A percentile compares a stretch with the other conserved stretches of the same genome.
Evolutionary conservation across 257 asterid species (phyloP).

Genomic region (Fraxinus anomala): DNA sequence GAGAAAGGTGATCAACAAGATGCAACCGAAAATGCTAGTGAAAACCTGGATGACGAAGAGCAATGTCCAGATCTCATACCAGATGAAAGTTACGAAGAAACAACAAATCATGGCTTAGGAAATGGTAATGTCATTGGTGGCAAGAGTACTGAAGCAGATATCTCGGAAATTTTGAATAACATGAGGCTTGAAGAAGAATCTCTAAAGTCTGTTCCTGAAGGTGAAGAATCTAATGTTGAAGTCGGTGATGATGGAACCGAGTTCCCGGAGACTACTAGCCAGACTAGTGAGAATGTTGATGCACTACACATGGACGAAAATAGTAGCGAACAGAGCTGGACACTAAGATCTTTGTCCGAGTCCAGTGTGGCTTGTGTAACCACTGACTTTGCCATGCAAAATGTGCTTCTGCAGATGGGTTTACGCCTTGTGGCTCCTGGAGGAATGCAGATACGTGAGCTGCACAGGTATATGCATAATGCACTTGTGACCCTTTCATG

Average conservation of each 20-base stretch:
- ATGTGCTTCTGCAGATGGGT: constrained; percentile 95
- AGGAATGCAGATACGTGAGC: constrained; percentile 98
- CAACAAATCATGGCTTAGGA: constrained; percentile 20
- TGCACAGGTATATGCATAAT: constrained; percentile 59
- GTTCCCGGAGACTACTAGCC: constrained; percentile 42
- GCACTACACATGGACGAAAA: constrained; percentile 56
- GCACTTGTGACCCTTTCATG: background rate
- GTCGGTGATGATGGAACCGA: constrained; percentile 42
- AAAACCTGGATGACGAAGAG: constrained; percentile 41
- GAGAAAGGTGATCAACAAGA: constrained; percentile 45
- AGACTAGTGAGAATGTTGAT: constrained; percentile 46
- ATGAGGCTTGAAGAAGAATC: constrained; percentile 64
- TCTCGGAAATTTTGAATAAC: constrained; percentile 48
- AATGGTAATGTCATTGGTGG: constrained; percentile 22
- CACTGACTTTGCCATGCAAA: constrained; percentile 95
- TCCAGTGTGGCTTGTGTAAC: constrained; percentile 95
- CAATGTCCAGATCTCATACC: constrained; percentile 50
- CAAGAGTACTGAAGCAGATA: constrained; percentile 41
- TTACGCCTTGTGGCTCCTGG: constrained; percentile 95
- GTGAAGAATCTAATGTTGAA: constrained; percentile 30
- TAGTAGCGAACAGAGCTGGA: constrained; percentile 98
- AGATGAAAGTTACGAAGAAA: constrained; percentile 45
- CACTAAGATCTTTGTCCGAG: constrained; percentile 77
- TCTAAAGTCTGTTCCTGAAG: constrained; percentile 29
- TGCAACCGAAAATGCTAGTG: constrained; percentile 37